These are phyloP conservation scores for Puccinia triticina DNA, from an alignment of 1,284 basidiomycete species.

Conservation along the genomic window DNA sequence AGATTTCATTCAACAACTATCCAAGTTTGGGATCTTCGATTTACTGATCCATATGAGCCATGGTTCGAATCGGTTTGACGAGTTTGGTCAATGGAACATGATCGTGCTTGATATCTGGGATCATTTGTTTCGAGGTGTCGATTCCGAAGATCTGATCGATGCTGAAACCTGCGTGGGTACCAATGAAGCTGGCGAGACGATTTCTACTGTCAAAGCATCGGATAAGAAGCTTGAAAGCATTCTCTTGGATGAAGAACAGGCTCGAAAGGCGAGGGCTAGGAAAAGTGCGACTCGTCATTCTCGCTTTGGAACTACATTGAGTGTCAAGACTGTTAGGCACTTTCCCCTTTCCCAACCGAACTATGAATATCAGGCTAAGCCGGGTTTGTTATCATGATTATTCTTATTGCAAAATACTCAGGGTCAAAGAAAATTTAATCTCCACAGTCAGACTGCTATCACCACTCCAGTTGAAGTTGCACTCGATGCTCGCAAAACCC, in stretches of 20 bases:
- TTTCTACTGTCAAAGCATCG: conserved; percentile 46
- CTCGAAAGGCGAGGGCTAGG: conserved; percentile 65
- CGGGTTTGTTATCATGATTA: not conserved
- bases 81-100: conserved; percentile 82
- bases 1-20: conserved; percentile 72
- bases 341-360: not conserved
- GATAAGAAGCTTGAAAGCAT: conserved; percentile 61
- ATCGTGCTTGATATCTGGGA: conserved; percentile 87
- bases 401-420: conserved; percentile 45
- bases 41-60: conserved; percentile 78
- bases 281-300: conserved; percentile 75
- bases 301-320: conserved; percentile 87
- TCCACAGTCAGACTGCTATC: conserved; percentile 82
- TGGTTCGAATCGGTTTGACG: conserved; percentile 70
- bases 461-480: conserved; percentile 73
- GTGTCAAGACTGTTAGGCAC: conserved; percentile 66
- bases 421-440: conserved; percentile 65
- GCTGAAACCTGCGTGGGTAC: conserved; percentile 48
- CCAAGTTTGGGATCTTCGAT: conserved; percentile 74
- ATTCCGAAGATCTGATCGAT: conserved; percentile 67
- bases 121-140: conserved; percentile 77
- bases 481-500: conserved; percentile 76
- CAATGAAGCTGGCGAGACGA: conserved; percentile 52
- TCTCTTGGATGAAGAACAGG: conserved; percentile 71
- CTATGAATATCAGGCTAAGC: not conserved